These are phyloP conservation scores for Polytrichum formosum DNA, from an alignment of 225 moss, liverwort and hornwort genomes.

Conservation along the genomic window DNA sequence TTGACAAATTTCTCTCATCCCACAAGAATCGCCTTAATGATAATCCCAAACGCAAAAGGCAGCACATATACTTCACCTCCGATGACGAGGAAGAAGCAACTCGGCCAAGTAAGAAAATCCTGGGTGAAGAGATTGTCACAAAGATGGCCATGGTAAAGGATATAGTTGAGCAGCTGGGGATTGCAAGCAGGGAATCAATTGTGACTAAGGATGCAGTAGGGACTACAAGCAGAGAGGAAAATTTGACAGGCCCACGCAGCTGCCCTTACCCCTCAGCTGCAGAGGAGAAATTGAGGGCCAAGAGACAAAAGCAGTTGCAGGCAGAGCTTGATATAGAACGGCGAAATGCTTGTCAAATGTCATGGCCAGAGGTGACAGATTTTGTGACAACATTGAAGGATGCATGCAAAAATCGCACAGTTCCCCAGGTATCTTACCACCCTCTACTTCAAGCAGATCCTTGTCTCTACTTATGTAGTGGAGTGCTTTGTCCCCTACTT, in stretches of 20 bases:
- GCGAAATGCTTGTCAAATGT: constrained; percentile 59
- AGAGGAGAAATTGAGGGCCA: constrained; percentile 62
- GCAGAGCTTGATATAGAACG: constrained; percentile 51
- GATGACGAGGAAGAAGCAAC: constrained; percentile 50
- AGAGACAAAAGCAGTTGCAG: constrained; percentile 53
- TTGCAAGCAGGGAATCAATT: constrained; percentile 22
- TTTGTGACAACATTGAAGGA: constrained; percentile 70
- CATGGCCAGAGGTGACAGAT: constrained; percentile 68
- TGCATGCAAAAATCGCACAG: constrained; percentile 59
- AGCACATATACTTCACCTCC: constrained; percentile 32
- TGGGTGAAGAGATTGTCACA: constrained; percentile 14
- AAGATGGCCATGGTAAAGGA: constrained; percentile 55
- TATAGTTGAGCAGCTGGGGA: constrained; percentile 26
- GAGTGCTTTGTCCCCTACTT: no score
- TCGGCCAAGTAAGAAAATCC: constrained; percentile 18
- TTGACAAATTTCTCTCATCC: constrained; percentile 65
- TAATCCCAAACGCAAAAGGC: constrained; percentile 48
- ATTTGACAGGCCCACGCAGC: constrained; percentile 41
- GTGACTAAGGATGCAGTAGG: constrained; percentile 10
- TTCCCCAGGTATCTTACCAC: constrained; percentile 50
- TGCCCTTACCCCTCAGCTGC: constrained; percentile 91
- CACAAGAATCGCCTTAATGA: constrained; percentile 26
- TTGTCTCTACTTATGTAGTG: no score
- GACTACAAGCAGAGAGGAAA: constrained; percentile 14
- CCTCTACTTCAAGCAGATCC: not conserved